phyloP scores from a whole-genome alignment of 192 early-diverging fungal genomes.

The Backusella tuberculispora region DNA sequence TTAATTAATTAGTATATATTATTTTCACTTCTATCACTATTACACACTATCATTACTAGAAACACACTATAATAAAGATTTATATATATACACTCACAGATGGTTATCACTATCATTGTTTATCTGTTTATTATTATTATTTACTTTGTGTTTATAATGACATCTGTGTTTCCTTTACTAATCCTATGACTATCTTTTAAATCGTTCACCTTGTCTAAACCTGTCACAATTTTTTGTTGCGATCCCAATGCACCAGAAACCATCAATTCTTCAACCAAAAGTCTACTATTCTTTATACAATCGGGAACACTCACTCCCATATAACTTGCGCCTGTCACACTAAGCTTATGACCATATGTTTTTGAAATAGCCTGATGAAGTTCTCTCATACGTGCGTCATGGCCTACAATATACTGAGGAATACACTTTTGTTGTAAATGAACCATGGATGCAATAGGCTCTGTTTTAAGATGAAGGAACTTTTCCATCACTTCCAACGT shows the following conservation, averaged over 20 bases:
- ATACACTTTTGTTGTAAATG: conserved; percentile 77
- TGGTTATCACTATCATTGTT: neutral
- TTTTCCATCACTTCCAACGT: conserved; percentile 63
- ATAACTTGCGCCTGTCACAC: conserved; percentile 82
- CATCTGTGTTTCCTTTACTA: conserved; percentile 18
- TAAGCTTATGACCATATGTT: conserved; percentile 60
- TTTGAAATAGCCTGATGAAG: conserved; percentile 63
- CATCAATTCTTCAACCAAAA: conserved; percentile 61
- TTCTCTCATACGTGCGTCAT: conserved; percentile 65
- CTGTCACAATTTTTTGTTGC: conserved; percentile 33
- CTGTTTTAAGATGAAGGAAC: conserved; percentile 59
- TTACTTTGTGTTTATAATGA: conserved; percentile 23
- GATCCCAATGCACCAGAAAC: conserved; percentile 47
- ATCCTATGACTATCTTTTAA: conserved; percentile 21
- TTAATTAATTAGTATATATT: neutral
- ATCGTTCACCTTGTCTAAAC: conserved; percentile 26
- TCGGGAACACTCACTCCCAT: conserved; percentile 88
- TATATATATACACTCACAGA: too few relatives aligned
- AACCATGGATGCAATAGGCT: conserved; percentile 54
- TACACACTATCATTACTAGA: too few relatives aligned
- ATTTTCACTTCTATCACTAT: too few relatives aligned
- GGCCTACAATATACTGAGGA: conserved; percentile 87
- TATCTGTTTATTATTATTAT: neutral
- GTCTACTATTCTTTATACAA: conserved; percentile 68
- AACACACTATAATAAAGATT: too few relatives aligned